These are phyloP conservation scores for Mycena polygramma DNA, from an alignment of 768 basidiomycete genomes.

Conservation along the genomic window DNA sequence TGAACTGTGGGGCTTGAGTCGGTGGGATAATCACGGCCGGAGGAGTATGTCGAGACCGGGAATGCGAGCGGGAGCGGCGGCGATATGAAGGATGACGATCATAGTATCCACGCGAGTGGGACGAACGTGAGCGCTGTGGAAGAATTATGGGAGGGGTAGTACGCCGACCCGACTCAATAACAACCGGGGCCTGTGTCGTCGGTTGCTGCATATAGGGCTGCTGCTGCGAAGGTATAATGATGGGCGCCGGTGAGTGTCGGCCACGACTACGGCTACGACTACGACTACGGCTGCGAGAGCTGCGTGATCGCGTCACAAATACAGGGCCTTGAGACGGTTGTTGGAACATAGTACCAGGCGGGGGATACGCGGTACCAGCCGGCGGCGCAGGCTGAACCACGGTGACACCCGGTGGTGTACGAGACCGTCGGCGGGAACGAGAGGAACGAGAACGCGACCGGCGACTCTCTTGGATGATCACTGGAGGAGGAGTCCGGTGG, in stretches of 20 bases:
- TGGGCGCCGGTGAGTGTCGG: constrained; percentile 15
- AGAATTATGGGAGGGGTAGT: constrained; percentile 16
- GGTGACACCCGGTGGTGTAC: constrained; percentile 15
- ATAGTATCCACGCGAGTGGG: constrained; percentile 24
- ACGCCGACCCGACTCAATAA: constrained; percentile 22
- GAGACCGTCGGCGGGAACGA: constrained; percentile 12
- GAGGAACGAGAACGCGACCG: constrained; percentile 31
- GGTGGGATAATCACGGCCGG: constrained; percentile 10
- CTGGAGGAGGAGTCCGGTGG: constrained; percentile 10
- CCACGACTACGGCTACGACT: constrained; percentile 22
- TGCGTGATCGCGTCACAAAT: background rate
- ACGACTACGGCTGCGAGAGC: constrained; percentile 17
- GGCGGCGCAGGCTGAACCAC: constrained; percentile 9
- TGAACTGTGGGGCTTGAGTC: constrained; percentile 5
- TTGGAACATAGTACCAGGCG: background rate
- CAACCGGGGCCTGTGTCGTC: constrained; percentile 12
- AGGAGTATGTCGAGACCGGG: constrained; percentile 5
- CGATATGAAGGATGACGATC: constrained; percentile 9
- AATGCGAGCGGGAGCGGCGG: constrained; percentile 22
- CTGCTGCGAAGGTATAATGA: constrained; percentile 20
- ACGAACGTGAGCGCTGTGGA: constrained; percentile 11
- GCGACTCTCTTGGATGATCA: constrained; percentile 27
- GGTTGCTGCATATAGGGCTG: background rate
- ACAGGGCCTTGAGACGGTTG: constrained; percentile 8
- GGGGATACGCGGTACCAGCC: constrained; percentile 8